Evolutionary conservation across 2,329 filamentous ascomycete genomes (phyloP).

Genomic region (Aspergillus persii): DNA sequence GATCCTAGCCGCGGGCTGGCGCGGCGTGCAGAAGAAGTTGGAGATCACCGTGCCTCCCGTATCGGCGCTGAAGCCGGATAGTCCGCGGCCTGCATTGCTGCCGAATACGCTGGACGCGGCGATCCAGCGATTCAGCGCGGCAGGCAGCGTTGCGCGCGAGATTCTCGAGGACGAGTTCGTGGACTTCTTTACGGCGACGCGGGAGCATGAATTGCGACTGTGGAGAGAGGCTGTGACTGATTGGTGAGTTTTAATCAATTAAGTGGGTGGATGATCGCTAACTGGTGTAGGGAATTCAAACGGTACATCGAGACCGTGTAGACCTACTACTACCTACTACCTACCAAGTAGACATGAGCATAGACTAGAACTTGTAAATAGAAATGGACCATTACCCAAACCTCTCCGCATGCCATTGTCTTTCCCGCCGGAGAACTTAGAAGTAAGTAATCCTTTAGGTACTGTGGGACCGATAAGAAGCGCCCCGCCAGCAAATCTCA

Average conservation of each 20-base stretch:
- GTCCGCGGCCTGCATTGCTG: conserved; percentile 39
- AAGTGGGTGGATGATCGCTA: neutral
- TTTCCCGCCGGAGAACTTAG: no score
- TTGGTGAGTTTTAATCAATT: conserved; percentile 62
- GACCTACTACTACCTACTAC: neutral
- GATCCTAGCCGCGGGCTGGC: conserved; percentile 86
- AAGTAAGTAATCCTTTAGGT: no score
- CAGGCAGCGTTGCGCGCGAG: conserved; percentile 81
- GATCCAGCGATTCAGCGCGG: conserved; percentile 69
- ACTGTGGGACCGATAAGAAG: no score
- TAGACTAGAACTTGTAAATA: neutral
- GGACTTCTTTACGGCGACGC: conserved; percentile 88
- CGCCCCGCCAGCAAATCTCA: no score
- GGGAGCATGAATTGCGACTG: conserved; percentile 81
- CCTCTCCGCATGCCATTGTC: no score
- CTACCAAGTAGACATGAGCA: neutral
- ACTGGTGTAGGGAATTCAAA: conserved; percentile 59
- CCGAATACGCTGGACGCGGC: conserved; percentile 84
- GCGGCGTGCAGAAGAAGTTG: conserved; percentile 87
- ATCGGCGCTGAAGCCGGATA: conserved; percentile 69
- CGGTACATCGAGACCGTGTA: conserved; percentile 72
- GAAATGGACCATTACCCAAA: no score
- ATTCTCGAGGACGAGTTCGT: conserved; percentile 92
- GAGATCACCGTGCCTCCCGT: conserved; percentile 78
- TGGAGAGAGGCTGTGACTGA: conserved; percentile 96